Base-by-base conservation (phyloP, 73 alveolate species). In the Diophrys appendiculata region DNA sequence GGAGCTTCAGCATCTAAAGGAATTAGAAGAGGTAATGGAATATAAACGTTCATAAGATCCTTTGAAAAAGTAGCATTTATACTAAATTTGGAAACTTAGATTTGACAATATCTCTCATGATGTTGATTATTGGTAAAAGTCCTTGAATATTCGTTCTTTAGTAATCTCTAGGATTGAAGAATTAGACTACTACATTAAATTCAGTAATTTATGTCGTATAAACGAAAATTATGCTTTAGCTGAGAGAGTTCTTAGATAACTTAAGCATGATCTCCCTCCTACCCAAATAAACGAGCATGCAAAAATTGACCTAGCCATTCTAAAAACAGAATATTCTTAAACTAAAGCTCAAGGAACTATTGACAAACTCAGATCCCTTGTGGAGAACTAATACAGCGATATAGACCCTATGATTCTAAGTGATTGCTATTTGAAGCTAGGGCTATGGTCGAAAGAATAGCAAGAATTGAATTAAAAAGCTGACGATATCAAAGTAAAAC, bases 21-120 rank as follows among this genome's bases (percentile, higher is more conserved):
- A 97, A 76, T 88, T 97, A 81, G 98, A 97, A 80, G 99, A 97
- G 79, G 90, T 97, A 2, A 97, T 97, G 35, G 97, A 87, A 70
- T 73, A 91, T 54, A 85, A 93, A 70, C 79, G 84, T 77, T 73
- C 88, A 31, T 90, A 87, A 29, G 83, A 87, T 35, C 94, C 77
- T 8, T 72, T 52, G 67, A 91, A 84, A 64, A 93, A 83, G 73
- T 90, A 86, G 52, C 95, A 95, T 73, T 54, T 95, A 23, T 86
- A 90, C 65, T 52, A 78, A 26, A 73, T 90, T 54, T 91, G 98
- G 96, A 83, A 93, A 65, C 83, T 85, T 67, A 67, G 94, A 33
- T 85, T 97, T 52, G 91, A 86, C 78, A 84, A 87, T 80, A 87
- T 83, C 3, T 81, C 87, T 82, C 91, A 95, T 72, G 98, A 97